Conservation (phyloP, 2,329 filamentous ascomycete species). For the Epichloe bromicola region DNA sequence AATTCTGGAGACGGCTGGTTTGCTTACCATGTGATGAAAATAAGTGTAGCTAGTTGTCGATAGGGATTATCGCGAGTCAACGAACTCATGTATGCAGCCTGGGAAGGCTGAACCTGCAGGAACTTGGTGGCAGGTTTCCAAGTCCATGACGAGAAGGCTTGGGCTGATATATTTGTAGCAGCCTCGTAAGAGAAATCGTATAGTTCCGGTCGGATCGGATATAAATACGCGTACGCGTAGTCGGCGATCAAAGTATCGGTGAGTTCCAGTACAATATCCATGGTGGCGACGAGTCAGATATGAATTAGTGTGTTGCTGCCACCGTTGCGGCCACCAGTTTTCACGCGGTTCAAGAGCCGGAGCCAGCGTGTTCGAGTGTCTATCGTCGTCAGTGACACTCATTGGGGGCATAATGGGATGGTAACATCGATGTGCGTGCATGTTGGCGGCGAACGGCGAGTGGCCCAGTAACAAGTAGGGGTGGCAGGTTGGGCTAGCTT, state of each 20-base stretch:
- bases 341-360: no score
- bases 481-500: no score
- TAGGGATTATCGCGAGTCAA: slow-evolving; percentile 65
- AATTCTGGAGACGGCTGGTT: neutral
- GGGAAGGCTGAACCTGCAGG: slow-evolving; percentile 47
- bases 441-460: no score
- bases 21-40: slow-evolving; percentile 72
- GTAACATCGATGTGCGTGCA: no score
- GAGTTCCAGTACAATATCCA: slow-evolving; percentile 87
- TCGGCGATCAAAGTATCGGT: slow-evolving; percentile 60
- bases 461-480: no score
- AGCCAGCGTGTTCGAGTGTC: no score
- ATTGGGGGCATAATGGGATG: no score
- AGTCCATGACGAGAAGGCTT: slow-evolving; percentile 46
- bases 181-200: slow-evolving; percentile 33
- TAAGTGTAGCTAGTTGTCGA: slow-evolving; percentile 62
- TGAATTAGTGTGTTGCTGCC: neutral
- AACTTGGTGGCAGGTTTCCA: slow-evolving; percentile 63
- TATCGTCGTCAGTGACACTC: no score
- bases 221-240: slow-evolving; percentile 47
- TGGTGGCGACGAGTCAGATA: slow-evolving; percentile 27
- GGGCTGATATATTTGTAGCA: slow-evolving; percentile 40
- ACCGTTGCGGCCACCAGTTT: no score
- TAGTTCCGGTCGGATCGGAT: slow-evolving; percentile 48
- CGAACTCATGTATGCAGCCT: slow-evolving; percentile 67